Conservation (phyloP, 768 basidiomycete species). For the Lentinula aciculospora region DNA sequence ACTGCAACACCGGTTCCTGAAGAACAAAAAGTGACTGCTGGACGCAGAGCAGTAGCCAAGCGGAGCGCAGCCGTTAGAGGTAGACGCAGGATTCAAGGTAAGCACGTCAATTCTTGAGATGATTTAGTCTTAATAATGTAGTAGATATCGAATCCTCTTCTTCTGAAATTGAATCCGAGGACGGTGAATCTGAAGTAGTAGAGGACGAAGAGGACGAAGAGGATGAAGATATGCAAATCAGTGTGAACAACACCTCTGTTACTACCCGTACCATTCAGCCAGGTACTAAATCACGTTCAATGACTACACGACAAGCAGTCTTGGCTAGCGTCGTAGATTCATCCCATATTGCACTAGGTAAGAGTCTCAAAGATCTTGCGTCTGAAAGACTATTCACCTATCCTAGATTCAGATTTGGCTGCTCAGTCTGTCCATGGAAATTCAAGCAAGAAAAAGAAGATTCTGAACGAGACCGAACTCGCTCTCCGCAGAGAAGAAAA, state of each 20-base stretch:
- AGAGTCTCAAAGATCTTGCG: slow-evolving; percentile 7
- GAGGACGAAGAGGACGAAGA: slow-evolving; percentile 2
- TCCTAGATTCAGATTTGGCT: slow-evolving; percentile 6
- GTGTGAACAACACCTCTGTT: background rate
- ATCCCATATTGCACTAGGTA: slow-evolving; percentile 62
- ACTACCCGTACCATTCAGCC: background rate
- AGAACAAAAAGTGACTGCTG: slow-evolving; percentile 3
- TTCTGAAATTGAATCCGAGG: slow-evolving; percentile 3
- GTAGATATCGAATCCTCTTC: slow-evolving; percentile 4
- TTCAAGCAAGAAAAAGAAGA: slow-evolving; percentile 47
- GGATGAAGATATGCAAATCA: background rate
- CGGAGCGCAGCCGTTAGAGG: slow-evolving; percentile 5
- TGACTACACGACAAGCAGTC: slow-evolving; percentile 65
- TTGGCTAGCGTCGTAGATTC: slow-evolving; percentile 65
- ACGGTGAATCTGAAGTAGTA: background rate
- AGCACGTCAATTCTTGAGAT: background rate
- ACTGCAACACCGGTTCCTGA: slow-evolving; percentile 10
- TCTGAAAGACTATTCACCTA: background rate
- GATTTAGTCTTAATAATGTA: background rate
- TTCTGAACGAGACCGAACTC: slow-evolving; percentile 66
- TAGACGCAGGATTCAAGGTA: slow-evolving; percentile 5
- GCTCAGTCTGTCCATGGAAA: slow-evolving; percentile 2
- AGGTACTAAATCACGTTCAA: slow-evolving; percentile 22
- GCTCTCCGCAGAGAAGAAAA: slow-evolving; percentile 76
- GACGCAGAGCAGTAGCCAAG: slow-evolving; percentile 1